These are phyloP conservation scores for Ceriops tagal DNA, from an alignment of 345 rosid genomes.

Conservation along the genomic window DNA sequence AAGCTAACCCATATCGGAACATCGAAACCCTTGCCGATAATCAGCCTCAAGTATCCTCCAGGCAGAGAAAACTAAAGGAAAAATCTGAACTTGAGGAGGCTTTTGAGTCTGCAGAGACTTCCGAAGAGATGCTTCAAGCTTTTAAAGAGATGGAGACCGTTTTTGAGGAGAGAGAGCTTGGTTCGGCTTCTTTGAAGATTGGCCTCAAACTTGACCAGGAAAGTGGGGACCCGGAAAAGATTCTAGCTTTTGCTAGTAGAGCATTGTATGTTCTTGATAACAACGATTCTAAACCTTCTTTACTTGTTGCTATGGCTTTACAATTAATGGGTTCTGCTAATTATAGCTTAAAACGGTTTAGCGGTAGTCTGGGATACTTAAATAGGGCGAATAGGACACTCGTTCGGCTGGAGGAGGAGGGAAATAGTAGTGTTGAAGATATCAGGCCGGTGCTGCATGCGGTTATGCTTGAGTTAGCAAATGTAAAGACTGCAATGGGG, in stretches of 20 bases:
- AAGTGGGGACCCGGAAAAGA: constrained; percentile 71
- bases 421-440: constrained; percentile 39
- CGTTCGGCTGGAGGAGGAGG: constrained; percentile 54
- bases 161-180: constrained; percentile 69
- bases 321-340: constrained; percentile 75
- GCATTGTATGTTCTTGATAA: constrained; percentile 63
- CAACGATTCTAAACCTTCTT: constrained; percentile 40
- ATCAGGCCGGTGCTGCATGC: constrained; percentile 69
- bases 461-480: constrained; percentile 70
- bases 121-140: constrained; percentile 68
- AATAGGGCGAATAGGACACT: constrained; percentile 71
- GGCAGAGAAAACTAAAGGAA: constrained; percentile 52
- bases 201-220: constrained; percentile 87
- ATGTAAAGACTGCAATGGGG: constrained; percentile 87
- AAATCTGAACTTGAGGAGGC: constrained; percentile 73
- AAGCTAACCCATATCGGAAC: constrained; percentile 40
- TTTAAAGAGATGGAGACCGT: constrained; percentile 71
- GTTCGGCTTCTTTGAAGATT: constrained; percentile 66
- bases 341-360: constrained; percentile 64
- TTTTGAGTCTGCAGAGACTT: constrained; percentile 72
- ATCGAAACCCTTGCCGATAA: constrained; percentile 51
- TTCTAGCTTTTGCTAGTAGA: constrained; percentile 56
- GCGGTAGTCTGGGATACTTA: constrained; percentile 72
- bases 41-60: constrained; percentile 42
- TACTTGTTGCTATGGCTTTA: constrained; percentile 68